phyloP scores from a whole-genome alignment of 2,329 filamentous ascomycete species.

The Colletotrichum sp. region DNA sequence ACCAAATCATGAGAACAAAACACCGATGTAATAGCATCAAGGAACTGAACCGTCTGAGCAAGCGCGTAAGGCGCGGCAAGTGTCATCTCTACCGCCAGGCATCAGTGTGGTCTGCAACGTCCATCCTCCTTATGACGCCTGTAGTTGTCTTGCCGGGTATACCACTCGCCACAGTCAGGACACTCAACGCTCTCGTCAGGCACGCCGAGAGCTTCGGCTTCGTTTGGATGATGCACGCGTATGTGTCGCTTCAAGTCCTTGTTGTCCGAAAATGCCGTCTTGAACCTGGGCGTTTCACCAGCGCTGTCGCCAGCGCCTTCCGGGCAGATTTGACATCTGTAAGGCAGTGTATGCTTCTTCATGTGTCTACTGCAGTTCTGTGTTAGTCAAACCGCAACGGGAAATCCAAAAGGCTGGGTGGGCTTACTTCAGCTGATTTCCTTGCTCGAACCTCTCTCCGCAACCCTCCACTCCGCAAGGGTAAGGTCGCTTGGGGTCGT shows the following conservation, averaged over 20 bases:
- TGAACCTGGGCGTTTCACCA: not conserved
- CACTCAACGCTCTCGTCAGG: not conserved
- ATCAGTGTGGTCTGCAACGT: not conserved
- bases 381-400: not conserved
- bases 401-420: not conserved
- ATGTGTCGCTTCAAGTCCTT: not conserved
- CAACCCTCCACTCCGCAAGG: not conserved
- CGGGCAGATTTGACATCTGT: not conserved
- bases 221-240: not conserved
- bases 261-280: not conserved
- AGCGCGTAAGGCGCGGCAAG: accelerated
- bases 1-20: not conserved
- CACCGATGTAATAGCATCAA: no score
- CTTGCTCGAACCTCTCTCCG: not conserved
- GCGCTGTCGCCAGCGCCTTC: not conserved
- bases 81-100: not conserved
- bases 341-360: not conserved
- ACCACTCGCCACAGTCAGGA: not conserved
- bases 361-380: not conserved
- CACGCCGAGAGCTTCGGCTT: not conserved
- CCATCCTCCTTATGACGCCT: not conserved
- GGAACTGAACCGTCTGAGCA: not conserved
- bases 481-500: not conserved
- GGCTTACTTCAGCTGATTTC: not conserved
- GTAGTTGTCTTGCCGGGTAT: not conserved